Conservation (phyloP, 1,284 basidiomycete genomes). For the Blastosporella zonata region DNA sequence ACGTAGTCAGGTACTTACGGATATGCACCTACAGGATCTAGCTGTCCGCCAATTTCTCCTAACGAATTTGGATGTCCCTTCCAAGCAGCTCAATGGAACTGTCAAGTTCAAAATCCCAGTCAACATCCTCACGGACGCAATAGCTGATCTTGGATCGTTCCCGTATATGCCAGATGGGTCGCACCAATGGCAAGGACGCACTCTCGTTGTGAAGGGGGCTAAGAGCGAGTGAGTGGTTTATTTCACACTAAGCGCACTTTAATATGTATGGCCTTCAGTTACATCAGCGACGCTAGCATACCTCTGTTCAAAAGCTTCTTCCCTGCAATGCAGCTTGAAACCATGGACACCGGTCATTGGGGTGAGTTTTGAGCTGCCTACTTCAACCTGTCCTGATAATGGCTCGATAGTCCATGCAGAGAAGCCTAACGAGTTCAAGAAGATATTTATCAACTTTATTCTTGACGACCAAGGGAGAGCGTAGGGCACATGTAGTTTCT, state of each 20-base stretch:
- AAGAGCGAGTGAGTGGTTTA: slow-evolving; percentile 60
- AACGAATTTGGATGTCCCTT: slow-evolving; percentile 64
- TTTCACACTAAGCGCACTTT: background rate
- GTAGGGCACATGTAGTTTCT: too few species aligned
- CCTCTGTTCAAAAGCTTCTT: slow-evolving; percentile 63
- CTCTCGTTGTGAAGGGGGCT: slow-evolving; percentile 77
- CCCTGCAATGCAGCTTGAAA: slow-evolving; percentile 54
- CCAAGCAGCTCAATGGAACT: slow-evolving; percentile 23
- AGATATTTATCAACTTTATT: slow-evolving; percentile 26
- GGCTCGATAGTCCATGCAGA: slow-evolving; percentile 54
- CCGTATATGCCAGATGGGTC: slow-evolving; percentile 60
- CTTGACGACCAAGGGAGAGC: too few species aligned
- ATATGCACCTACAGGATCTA: slow-evolving; percentile 48
- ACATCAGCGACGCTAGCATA: slow-evolving; percentile 67
- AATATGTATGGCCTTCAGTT: slow-evolving; percentile 36
- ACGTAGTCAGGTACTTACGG: background rate
- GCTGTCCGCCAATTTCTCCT: slow-evolving; percentile 75
- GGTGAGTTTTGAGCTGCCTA: slow-evolving; percentile 37
- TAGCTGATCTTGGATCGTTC: slow-evolving; percentile 73
- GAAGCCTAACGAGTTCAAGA: slow-evolving; percentile 31
- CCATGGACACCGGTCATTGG: slow-evolving; percentile 67
- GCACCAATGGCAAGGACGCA: slow-evolving; percentile 53
- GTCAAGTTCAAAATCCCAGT: slow-evolving; percentile 74
- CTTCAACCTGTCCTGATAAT: background rate
- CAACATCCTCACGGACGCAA: slow-evolving; percentile 55